Evolutionary conservation across 1,284 basidiomycete genomes (phyloP), one percentile per base, ranked within the genome.

Genomic region (Irpex rosettiformis): DNA sequence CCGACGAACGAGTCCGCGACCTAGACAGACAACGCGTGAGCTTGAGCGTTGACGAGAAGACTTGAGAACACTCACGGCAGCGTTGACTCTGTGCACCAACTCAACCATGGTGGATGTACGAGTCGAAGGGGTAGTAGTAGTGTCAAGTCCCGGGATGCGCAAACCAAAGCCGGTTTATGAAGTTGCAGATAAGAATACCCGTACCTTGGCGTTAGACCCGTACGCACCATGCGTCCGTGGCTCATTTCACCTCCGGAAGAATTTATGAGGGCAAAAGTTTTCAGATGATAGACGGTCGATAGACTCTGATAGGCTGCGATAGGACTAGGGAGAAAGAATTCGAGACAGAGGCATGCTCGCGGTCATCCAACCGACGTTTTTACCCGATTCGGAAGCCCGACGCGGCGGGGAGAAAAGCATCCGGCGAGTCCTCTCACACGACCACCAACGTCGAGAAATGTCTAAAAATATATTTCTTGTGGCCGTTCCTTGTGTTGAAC

Each of bases 1-100:
- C 93, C 93, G 33, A 93, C 76, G 57, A 76, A 73, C 25, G 89
- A 88, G 68, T 79, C 77, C 10, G 93, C 93, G 56, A 94, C 81
- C 86, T 85, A 62, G 4, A 8, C 4, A 55, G 22, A 16, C 29
- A 6, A 22, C 40, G 18, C 18, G 45, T 33, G 59, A 21, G 6
- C 61, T 40, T 7, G 33, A 21, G 18, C 27, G 22, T 13, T 33
- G 21, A 30, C 30, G 29, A 8, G 18, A 3, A 30, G 47, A 47
- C 13, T 30, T 37, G 10, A 37, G 28, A 64, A 52, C 54, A 61
- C 63, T 47, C 58, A 72, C 71, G 56, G 30, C 47, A 55, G 68
- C 67, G 61, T 73, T 71, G 55, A 72, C 54, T 48, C 59, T 66
- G 60, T 71, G 68, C 24, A 63, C 53, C 51, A 69, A 55, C 51